These are phyloP conservation scores for Pascua sp. DNA, from an alignment of 1,284 basidiomycete species.

Conservation along the genomic window DNA sequence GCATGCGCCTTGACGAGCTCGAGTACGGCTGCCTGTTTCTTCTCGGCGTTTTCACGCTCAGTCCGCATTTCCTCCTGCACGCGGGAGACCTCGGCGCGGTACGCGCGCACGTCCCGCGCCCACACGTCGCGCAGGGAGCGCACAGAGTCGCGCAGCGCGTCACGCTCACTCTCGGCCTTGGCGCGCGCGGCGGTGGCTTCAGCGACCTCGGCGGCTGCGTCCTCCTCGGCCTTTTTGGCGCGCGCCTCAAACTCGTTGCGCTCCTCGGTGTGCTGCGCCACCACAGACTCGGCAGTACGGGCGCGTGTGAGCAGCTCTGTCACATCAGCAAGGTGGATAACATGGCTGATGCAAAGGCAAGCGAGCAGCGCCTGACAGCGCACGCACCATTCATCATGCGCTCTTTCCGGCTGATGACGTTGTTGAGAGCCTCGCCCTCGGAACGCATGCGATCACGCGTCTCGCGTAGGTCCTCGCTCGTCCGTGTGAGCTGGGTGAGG, in stretches of 20 bases:
- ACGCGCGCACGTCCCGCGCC: constrained; percentile 38
- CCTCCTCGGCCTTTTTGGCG: constrained; percentile 34
- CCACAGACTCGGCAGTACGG: constrained; percentile 37
- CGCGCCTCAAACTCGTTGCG: constrained; percentile 38
- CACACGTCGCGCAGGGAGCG: constrained; percentile 41
- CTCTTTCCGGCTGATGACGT: constrained; percentile 45
- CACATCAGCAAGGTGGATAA: not conserved
- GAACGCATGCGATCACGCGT: constrained; percentile 44
- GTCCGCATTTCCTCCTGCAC: constrained; percentile 24
- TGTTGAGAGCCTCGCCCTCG: constrained; percentile 44
- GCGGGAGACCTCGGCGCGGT: constrained; percentile 32
- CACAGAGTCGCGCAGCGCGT: constrained; percentile 38
- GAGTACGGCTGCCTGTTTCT: constrained; percentile 29
- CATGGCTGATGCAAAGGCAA: not conserved
- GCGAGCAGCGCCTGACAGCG: not conserved
- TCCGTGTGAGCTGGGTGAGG: constrained; percentile 37
- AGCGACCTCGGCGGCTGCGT: constrained; percentile 35
- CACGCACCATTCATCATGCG: constrained; percentile 39
- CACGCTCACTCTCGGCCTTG: constrained; percentile 40
- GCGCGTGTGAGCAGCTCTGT: constrained; percentile 46
- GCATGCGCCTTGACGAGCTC: constrained; percentile 36
- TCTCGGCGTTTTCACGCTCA: constrained; percentile 36
- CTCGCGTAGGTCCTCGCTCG: constrained; percentile 46
- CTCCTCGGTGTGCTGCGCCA: constrained; percentile 29
- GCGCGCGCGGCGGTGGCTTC: constrained; percentile 30